Percentiles rank a stretch among this genome's conserved stretches.
These are phyloP conservation scores for Dictyostelium firmibasis DNA, from an alignment of 78 protist species.

Conservation along the genomic window DNA sequence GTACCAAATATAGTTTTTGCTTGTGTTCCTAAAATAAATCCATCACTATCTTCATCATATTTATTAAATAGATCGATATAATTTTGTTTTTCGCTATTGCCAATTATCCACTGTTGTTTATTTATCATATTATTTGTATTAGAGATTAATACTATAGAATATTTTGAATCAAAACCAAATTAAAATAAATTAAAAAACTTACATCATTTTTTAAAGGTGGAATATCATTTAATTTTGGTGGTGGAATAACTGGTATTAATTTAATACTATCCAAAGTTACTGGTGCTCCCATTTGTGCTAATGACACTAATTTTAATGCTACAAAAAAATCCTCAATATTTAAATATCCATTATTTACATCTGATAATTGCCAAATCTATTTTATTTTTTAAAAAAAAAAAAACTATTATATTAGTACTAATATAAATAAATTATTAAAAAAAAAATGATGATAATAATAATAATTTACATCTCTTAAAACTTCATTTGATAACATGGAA, in stretches of 20 bases:
- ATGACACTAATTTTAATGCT: slow-evolving; percentile 72
- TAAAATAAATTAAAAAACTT: background rate
- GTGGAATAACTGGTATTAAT: slow-evolving; percentile 65
- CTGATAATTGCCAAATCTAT: slow-evolving; percentile 61
- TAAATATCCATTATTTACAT: slow-evolving; percentile 49
- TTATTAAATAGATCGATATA: slow-evolving; percentile 56
- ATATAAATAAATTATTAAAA: background rate
- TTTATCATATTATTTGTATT: background rate
- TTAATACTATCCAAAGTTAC: slow-evolving; percentile 43
- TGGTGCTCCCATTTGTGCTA: slow-evolving; percentile 72
- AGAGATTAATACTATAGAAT: background rate
- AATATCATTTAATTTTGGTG: slow-evolving; percentile 49
- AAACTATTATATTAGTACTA: too few relatives aligned
- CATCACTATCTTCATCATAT: slow-evolving; percentile 58
- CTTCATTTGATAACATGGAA: slow-evolving; percentile 27
- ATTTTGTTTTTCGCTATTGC: slow-evolving; percentile 18
- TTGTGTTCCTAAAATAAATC: slow-evolving; percentile 47
- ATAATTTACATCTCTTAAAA: slow-evolving; percentile 24
- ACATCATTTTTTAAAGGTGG: slow-evolving; percentile 51
- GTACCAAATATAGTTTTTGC: slow-evolving; percentile 12
- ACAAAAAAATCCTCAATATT: slow-evolving; percentile 61
- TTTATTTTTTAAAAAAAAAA: background rate
- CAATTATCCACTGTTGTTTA: slow-evolving; percentile 14
- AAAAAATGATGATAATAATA: too few relatives aligned
- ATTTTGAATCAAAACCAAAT: too few relatives aligned